phyloP scores from a whole-genome alignment of 2,329 filamentous ascomycete species.

The Apiospora kogelbergensis region DNA sequence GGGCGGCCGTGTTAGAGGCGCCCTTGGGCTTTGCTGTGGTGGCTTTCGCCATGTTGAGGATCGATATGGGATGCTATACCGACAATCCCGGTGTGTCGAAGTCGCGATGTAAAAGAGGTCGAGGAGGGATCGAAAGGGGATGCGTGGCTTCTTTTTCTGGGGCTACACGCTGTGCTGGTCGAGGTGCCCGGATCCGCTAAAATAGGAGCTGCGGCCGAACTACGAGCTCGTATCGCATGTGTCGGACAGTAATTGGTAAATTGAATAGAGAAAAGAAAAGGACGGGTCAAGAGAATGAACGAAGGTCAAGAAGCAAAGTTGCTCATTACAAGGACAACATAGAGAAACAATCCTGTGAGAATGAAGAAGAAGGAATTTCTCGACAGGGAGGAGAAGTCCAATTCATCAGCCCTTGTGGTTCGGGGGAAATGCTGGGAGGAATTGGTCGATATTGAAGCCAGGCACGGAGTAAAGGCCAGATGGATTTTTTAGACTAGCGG shows the following conservation, averaged over 20 bases:
- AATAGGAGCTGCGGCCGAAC: conserved; percentile 21
- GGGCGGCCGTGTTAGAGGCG: conserved; percentile 11
- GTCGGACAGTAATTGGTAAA: neutral
- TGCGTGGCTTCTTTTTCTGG: conserved; percentile 26
- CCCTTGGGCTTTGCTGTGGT: conserved; percentile 37
- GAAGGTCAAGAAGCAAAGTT: conserved; percentile 15
- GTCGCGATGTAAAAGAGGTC: conserved; percentile 7
- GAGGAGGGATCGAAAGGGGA: conserved; percentile 17
- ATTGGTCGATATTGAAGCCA: neutral
- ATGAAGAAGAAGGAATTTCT: neutral
- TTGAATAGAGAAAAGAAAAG: conserved; percentile 1
- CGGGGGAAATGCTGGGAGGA: neutral
- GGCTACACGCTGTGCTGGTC: neutral
- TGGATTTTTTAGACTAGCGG: conserved; percentile 1
- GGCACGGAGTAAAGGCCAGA: neutral
- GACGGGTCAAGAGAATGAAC: conserved; percentile 17
- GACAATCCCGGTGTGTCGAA: neutral
- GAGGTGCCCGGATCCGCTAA: conserved; percentile 2
- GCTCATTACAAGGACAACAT: conserved; percentile 15
- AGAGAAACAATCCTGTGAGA: conserved; percentile 3
- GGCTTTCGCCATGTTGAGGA: conserved; percentile 37
- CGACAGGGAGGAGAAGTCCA: neutral
- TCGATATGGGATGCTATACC: neutral
- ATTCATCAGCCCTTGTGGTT: neutral
- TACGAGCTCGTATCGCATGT: conserved; percentile 17